Evolutionary conservation across 352 stramenopile genomes (phyloP).

Genomic region (Aphanomyces euteiches): DNA sequence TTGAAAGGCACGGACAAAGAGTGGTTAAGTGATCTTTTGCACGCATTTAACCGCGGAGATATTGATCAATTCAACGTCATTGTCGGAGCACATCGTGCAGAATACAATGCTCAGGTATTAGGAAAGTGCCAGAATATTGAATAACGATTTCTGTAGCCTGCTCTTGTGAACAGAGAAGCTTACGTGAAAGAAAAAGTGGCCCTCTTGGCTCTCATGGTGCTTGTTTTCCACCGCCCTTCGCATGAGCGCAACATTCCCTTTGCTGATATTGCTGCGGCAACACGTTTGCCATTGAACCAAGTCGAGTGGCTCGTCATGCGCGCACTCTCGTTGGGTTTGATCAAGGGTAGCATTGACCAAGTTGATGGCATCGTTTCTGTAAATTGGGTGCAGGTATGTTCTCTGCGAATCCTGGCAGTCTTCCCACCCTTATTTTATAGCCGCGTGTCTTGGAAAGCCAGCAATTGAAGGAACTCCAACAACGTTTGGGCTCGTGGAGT

Average conservation of each 20-base stretch:
- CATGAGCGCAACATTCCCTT: conserved; percentile 93
- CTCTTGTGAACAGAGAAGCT: conserved; percentile 89
- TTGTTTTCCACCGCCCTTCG: conserved; percentile 94
- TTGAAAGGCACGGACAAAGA: conserved; percentile 87
- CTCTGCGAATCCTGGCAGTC: neutral
- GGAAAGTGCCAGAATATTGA: neutral
- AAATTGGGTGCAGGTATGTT: conserved; percentile 89
- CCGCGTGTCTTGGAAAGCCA: conserved; percentile 77
- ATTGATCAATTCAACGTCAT: conserved; percentile 93
- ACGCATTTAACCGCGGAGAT: conserved; percentile 93
- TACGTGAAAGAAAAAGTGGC: conserved; percentile 98
- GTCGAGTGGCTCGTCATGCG: conserved; percentile 99
- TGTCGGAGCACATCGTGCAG: conserved; percentile 60
- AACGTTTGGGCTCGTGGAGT: conserved; percentile 65
- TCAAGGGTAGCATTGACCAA: conserved; percentile 92
- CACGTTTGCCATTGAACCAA: conserved; percentile 78
- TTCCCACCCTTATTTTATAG: conserved; percentile 30
- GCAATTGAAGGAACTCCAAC: conserved; percentile 71
- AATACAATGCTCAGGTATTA: conserved; percentile 68
- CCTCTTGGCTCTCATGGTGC: conserved; percentile 95
- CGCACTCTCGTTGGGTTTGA: conserved; percentile 93
- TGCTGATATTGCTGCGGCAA: conserved; percentile 89
- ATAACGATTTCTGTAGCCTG: conserved; percentile 54
- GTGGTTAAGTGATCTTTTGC: conserved; percentile 94
- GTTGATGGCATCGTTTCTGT: conserved; percentile 92